Evolutionary conservation across 1,284 basidiomycete species (phyloP), one percentile per base, ranked within the genome.

Genomic region (Ceratobasidium papillatum): DNA sequence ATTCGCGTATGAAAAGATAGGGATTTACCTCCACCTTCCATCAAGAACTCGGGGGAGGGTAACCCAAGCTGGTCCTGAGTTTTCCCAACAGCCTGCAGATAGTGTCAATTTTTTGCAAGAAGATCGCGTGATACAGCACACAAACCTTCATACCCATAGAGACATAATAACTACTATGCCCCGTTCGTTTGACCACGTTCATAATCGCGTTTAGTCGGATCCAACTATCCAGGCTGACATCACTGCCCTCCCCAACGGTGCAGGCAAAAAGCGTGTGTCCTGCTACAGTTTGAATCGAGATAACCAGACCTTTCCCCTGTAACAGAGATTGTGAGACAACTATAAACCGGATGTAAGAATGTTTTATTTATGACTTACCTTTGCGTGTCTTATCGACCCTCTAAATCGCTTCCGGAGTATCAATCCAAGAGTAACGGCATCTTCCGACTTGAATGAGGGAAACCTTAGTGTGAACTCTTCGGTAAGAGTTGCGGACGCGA

Each of bases 201-300:
- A 94, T 86, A 89, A 94, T 93, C 54, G 90, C 89, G 81, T 94
- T 91, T 59, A 94, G 79, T 79, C 86, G 88, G 38, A 87, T 83
- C 92, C 92, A 94, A 77, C 90, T 91, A 78, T 94, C 92, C 77
- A 93, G 80, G 78, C 89, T 91, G 75, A 93, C 90, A 81, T 93
- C 93, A 17, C 76, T 75, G 14, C 90, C 89, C 43, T 94, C 92
- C 17, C 92, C 92, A 51, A 92, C 91, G 0, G 92, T 92, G 78
- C 92, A 94, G 1, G 91, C 86, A 80, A 94, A 94, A 45, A 94
- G 82, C 0, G 87, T 89, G 78, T 94, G 92, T 0, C 92, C 92
- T 1, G 89, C 88, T 75, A 92, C 89, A 19, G 90, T 88, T 62
- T 77, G 75, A 75, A 94, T 88, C 14, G 90, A 90, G 76, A 94